phyloP scores from a whole-genome alignment of 1,139 yeast genomes.

The Pichia cactophila region DNA sequence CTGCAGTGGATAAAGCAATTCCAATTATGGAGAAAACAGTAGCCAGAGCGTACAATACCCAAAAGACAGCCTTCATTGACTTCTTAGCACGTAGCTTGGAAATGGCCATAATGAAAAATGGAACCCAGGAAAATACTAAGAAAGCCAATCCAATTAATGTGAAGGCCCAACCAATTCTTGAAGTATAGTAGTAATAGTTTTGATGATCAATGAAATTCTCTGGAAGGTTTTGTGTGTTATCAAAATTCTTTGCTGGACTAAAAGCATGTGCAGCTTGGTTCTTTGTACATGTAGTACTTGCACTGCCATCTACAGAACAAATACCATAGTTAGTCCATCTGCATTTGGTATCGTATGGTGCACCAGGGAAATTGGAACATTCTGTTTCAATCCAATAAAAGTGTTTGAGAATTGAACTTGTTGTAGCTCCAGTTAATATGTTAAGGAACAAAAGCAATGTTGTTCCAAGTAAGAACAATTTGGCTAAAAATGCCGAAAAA shows the following conservation, averaged over 20 bases:
- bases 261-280: constrained; percentile 56
- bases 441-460: constrained; percentile 51
- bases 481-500: constrained; percentile 3
- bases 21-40: constrained; percentile 48
- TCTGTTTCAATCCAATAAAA: constrained; percentile 71
- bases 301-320: constrained; percentile 40
- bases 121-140: constrained; percentile 38
- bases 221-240: constrained; percentile 39
- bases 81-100: constrained; percentile 1
- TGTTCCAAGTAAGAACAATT: constrained; percentile 17
- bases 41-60: constrained; percentile 29
- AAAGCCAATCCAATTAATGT: constrained; percentile 52
- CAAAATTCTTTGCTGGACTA: constrained; percentile 55
- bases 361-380: constrained; percentile 47
- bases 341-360: constrained; percentile 34
- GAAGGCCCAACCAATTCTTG: constrained; percentile 66
- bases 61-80: constrained; percentile 4
- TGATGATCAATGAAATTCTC: constrained; percentile 37
- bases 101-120: constrained; percentile 15
- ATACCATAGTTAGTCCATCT: constrained; percentile 70
- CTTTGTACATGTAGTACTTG: constrained; percentile 38
- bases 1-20: constrained; percentile 59
- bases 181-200: constrained; percentile 49
- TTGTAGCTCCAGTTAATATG: constrained; percentile 54
- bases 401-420: constrained; percentile 36